Percentiles rank a stretch among this genome's conserved stretches.
Evolutionary conservation across 1,284 basidiomycete species (phyloP).

Genomic region (Xerocomus nothofagi): DNA sequence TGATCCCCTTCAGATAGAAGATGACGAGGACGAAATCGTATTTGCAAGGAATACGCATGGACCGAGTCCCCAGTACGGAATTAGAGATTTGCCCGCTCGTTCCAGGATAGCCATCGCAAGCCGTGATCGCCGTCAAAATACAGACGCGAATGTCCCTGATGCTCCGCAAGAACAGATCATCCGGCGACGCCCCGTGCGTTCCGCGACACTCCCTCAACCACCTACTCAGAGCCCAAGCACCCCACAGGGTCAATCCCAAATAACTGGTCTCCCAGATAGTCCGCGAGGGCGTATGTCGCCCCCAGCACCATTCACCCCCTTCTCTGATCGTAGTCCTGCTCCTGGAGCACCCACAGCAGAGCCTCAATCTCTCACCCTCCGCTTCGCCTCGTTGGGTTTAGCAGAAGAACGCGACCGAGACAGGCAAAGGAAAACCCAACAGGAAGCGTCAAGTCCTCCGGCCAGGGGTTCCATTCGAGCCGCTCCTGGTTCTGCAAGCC

Average conservation of each 20-base stretch:
- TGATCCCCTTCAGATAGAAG: constrained; percentile 20
- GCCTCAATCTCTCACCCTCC: constrained; percentile 32
- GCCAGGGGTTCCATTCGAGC: constrained; percentile 14
- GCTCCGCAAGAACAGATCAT: constrained; percentile 5
- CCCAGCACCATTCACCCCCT: constrained; percentile 12
- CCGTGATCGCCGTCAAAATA: constrained; percentile 7
- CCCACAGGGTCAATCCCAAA: constrained; percentile 4
- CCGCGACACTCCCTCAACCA: constrained; percentile 27
- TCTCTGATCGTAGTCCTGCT: constrained; percentile 10
- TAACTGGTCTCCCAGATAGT: constrained; percentile 9
- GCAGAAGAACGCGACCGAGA: constrained; percentile 22
- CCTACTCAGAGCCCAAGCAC: constrained; percentile 7
- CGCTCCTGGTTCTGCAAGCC: constrained; percentile 11
- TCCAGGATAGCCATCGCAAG: constrained; percentile 24
- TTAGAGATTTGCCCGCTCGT: constrained; percentile 30
- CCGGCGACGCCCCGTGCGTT: constrained; percentile 15
- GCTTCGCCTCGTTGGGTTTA: constrained; percentile 29
- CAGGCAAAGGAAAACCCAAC: constrained; percentile 11
- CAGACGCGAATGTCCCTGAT: neutral
- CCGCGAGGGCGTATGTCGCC: constrained; percentile 12
- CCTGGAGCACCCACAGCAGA: constrained; percentile 10
- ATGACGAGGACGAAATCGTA: neutral
- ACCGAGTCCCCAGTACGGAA: constrained; percentile 29
- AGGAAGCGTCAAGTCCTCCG: neutral
- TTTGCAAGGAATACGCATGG: neutral